Evolutionary conservation across 495 filamentous ascomycete species (phyloP).

Genomic region (Penicillium tannophilum): DNA sequence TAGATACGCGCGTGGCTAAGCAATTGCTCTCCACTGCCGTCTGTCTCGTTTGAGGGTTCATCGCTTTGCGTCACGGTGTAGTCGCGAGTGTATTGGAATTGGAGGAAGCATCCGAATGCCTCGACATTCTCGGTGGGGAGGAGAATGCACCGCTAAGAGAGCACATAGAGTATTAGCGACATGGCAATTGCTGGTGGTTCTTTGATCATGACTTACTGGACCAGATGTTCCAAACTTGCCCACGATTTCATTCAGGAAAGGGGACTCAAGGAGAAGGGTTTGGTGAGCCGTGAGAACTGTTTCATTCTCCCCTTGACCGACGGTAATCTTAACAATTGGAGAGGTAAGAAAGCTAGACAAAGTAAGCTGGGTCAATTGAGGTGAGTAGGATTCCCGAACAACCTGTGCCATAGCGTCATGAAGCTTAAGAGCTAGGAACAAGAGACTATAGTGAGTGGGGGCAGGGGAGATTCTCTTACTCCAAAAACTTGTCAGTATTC

Average conservation of each 20-base stretch:
- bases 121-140: slow-evolving; percentile 73
- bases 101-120: slow-evolving; percentile 83
- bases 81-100: slow-evolving; percentile 90
- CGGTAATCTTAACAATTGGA: slow-evolving; percentile 75
- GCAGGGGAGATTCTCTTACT: slow-evolving; percentile 29
- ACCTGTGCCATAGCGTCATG: slow-evolving; percentile 2
- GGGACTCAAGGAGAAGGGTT: slow-evolving; percentile 69
- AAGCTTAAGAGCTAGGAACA: not conserved
- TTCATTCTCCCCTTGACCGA: slow-evolving; percentile 63
- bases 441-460: not conserved
- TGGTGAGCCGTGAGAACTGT: slow-evolving; percentile 78
- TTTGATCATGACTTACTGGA: slow-evolving; percentile 24
- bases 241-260: slow-evolving; percentile 69
- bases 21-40: slow-evolving; percentile 73
- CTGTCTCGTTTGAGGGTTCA: slow-evolving; percentile 58
- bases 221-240: slow-evolving; percentile 52
- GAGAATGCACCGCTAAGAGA: slow-evolving; percentile 60
- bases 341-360: slow-evolving; percentile 60
- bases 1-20: slow-evolving; percentile 87
- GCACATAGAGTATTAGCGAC: not conserved
- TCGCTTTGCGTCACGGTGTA: slow-evolving; percentile 74
- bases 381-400: not conserved
- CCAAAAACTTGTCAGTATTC: slow-evolving; percentile 33
- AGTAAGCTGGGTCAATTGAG: slow-evolving; percentile 3
- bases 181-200: slow-evolving; percentile 4